Evolutionary conservation across 2,329 filamentous ascomycete species (phyloP).

Genomic region (Zasmidium citrigriseum): DNA sequence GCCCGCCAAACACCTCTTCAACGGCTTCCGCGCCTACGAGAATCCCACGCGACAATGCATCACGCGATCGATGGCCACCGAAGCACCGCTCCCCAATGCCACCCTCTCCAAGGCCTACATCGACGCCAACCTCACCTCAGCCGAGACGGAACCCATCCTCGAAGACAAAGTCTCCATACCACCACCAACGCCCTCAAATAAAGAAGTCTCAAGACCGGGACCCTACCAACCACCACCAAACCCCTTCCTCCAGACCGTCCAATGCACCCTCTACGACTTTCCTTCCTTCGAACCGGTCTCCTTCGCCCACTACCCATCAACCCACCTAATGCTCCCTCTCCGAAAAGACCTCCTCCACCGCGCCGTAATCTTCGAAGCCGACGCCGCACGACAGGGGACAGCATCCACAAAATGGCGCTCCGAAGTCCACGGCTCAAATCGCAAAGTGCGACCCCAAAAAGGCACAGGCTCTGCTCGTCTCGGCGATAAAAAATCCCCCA

Average conservation of each 20-base stretch:
- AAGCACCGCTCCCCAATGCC: conserved; percentile 42
- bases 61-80: conserved; percentile 60
- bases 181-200: conserved; percentile 21
- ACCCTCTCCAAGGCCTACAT: conserved; percentile 37
- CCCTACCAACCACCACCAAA: conserved; percentile 26
- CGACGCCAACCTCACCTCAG: conserved; percentile 38
- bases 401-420: conserved; percentile 78
- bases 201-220: conserved; percentile 12
- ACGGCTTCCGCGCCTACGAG: conserved; percentile 24
- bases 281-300: conserved; percentile 81
- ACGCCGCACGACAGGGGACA: conserved; percentile 82
- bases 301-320: conserved; percentile 75
- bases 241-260: conserved; percentile 62
- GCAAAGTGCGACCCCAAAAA: conserved; percentile 85
- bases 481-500: conserved; percentile 78
- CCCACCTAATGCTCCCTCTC: conserved; percentile 83
- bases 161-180: conserved; percentile 20
- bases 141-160: conserved; percentile 25
- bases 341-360: conserved; percentile 90
- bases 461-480: conserved; percentile 77
- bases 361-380: conserved; percentile 89
- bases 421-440: conserved; percentile 80
- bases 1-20: conserved; percentile 39
- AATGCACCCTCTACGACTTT: conserved; percentile 86
- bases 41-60: conserved; percentile 34